phyloP scores from a whole-genome alignment of 2,329 filamentous ascomycete species.

The Alternaria triticina region DNA sequence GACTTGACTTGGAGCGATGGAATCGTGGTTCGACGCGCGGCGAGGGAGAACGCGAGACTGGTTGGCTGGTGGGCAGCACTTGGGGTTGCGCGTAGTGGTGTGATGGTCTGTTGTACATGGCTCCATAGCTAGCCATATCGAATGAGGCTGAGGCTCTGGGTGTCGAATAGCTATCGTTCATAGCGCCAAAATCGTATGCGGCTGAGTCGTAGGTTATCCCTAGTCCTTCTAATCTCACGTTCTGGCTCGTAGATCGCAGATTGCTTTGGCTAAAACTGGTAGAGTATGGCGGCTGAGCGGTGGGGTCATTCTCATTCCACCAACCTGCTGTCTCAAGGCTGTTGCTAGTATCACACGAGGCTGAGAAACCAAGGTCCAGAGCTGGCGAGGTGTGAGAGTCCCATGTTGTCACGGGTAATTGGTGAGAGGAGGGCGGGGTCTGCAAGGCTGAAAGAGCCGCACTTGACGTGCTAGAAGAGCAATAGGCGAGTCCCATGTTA shows the following conservation, averaged over 20 bases:
- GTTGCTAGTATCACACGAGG: conserved; percentile 36
- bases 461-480: conserved; percentile 23
- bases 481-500: conserved; percentile 23
- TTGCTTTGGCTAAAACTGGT: conserved; percentile 28
- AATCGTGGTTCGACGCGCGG: conserved; percentile 34
- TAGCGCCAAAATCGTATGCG: conserved; percentile 26
- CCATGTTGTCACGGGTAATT: conserved; percentile 41
- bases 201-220: conserved; percentile 40
- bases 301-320: conserved; percentile 32
- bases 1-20: conserved; percentile 28
- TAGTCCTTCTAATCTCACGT: conserved; percentile 29
- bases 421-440: conserved; percentile 44
- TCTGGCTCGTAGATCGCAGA: conserved; percentile 26
- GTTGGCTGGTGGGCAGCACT: conserved; percentile 25
- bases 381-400: conserved; percentile 32
- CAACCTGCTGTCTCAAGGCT: conserved; percentile 35
- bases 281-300: conserved; percentile 16
- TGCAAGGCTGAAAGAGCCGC: conserved; percentile 47
- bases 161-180: background rate
- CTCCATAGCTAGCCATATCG: conserved; percentile 15
- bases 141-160: conserved; percentile 22
- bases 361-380: conserved; percentile 42
- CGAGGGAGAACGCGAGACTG: conserved; percentile 32
- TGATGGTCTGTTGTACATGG: conserved; percentile 24
- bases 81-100: conserved; percentile 12